Evolutionary conservation across 1,284 basidiomycete genomes (phyloP), one percentile per base, ranked within the genome.

Genomic region (Boletus austroedulis): DNA sequence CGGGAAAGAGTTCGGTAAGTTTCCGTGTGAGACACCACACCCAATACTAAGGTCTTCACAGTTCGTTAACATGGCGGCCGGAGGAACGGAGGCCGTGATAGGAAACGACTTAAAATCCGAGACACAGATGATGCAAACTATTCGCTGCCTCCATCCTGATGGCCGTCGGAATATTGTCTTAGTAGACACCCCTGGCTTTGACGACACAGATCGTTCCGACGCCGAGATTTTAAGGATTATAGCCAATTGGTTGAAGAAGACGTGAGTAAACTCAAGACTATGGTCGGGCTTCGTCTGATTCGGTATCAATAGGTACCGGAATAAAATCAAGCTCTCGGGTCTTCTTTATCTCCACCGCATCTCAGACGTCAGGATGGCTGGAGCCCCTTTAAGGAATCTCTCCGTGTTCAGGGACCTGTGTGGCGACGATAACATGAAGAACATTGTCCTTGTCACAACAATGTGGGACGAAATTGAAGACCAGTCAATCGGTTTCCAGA

Each of bases 311-410:
- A 34, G 32, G 32, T 34, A 34, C 32, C 32, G 5, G 32, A 34
- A 34, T 15, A 34, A 34, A 34, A 34, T 34, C 32, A 34, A 34
- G 15, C 32, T 34, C 15, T 34, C 14, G 0, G 32, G 69, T 17
- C 36, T 73, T 28, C 50, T 73, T n/a, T 69, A 69, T 49, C 57
- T 72, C 51, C 68, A 73, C 46, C 67, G 60, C 4, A 69, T 72
- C 19, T 73, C 78, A n/a, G 81, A 82, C 60, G 68, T 70, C 59
- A 74, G 80, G 29, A 67, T 82, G 59, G 75, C 73, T 6, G 80
- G 79, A 14, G 65, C 68, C 5, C 57, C 70, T 28, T 44, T 57
- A 24, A 57, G 64, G 28, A 70, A 60, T 32, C 40, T 70, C 19
- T 19, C 54, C 3, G 52, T 69, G 36, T 66, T 73, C 52, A 60